Evolutionary conservation across 129 eudicot genomes (phyloP), one percentile per base, ranked within the genome.

Genomic region (Oenanthe sinensis): DNA sequence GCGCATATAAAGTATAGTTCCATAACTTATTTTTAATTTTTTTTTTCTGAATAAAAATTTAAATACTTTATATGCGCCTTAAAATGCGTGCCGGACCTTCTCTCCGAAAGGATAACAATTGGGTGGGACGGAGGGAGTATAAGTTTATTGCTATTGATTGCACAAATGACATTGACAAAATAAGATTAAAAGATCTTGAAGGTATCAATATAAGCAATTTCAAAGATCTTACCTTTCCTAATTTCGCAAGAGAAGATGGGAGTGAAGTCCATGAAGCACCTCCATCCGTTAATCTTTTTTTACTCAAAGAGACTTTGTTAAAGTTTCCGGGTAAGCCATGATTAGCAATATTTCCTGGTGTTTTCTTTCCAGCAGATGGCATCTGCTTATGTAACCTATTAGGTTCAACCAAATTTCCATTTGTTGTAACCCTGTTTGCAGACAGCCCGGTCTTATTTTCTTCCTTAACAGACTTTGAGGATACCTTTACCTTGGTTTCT

Each of bases 221-320:
- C 40, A 15, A 55, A 26, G 45, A 30, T 39, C 52, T 37, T 83
- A 94, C 97, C 96, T 94, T 94, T 72, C 98, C 98, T 68, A 94
- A 93, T 82, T 88, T 94, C 24, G 91, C 75, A 48, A 94, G 89
- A 82, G 98, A 85, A 55, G 97, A 88, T 42, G 98, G 98, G 74
- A 94, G 96, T 50, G 92, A 81, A n/a, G 87, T 71, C 97, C 98
- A 94, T 33, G 90, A 85, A 84, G 83, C 87, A 82, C 80, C 91
- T 73, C 83, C 93, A 75, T 94, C 97, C 4, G 90, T 87, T 80
- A 88, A 77, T 77, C 88, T 85, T 44, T 82, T 82, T 71, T 84
- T 89, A 78, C 81, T 85, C 36, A 88, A 67, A 80, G 96, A 84
- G 81, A 94, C 88, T 85, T 94, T 94, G 79, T 86, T 93, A 90